A percentile compares a stretch with the other conserved stretches of the same genome.
Evolutionary conservation across 2,329 filamentous ascomycete species (phyloP).

Genomic region (Scedosporium minutisporum): DNA sequence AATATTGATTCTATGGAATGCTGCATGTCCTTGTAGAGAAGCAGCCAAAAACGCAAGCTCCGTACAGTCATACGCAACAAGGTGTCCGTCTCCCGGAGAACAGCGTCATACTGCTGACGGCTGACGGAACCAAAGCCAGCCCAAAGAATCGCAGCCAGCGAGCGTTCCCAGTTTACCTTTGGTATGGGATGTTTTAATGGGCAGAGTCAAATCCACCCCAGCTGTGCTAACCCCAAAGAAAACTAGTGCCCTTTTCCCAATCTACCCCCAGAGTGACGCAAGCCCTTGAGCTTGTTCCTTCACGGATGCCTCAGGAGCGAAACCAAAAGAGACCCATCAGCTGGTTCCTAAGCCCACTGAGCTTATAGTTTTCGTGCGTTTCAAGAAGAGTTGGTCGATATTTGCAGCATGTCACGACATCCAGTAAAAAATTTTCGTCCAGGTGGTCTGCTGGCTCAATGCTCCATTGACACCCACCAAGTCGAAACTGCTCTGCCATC

Average conservation of each 20-base stretch:
- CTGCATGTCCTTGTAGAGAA: not conserved
- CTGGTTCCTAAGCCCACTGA: not conserved
- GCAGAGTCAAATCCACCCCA: not conserved
- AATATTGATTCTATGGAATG: not conserved
- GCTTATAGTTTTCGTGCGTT: not conserved
- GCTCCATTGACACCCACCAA: not conserved
- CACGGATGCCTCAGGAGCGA: too few relatives aligned
- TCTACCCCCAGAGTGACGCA: not conserved
- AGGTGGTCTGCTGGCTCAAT: not conserved
- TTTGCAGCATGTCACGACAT: not conserved
- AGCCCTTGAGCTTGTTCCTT: not conserved
- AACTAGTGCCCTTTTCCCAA: not conserved
- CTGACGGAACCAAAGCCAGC: not conserved
- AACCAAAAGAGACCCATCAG: too few relatives aligned
- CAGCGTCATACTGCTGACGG: not conserved
- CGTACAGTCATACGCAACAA: not conserved
- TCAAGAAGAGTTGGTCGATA: not conserved
- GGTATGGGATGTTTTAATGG: not conserved
- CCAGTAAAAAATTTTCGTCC: slow-evolving; percentile 1
- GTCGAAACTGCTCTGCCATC: not conserved
- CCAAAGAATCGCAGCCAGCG: not conserved
- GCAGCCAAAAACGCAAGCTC: not conserved
- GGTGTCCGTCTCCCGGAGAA: not conserved
- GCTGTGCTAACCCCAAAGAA: not conserved
- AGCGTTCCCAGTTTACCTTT: not conserved